Conservation (phyloP, 495 filamentous ascomycete genomes). For the Penicillium steckii region DNA sequence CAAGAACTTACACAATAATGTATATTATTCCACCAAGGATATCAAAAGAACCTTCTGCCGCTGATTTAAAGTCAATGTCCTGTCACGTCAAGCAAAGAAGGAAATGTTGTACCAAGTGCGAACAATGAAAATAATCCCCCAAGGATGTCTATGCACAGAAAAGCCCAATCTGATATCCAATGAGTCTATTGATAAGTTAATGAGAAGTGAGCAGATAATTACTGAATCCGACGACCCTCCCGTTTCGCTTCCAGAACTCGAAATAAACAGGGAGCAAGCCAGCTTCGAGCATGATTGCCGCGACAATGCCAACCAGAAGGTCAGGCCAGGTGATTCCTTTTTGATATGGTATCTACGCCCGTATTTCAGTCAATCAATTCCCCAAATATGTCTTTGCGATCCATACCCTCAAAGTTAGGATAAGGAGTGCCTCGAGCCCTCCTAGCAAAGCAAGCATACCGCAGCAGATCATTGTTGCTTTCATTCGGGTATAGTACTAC, state of each 20-base stretch:
- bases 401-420: neutral
- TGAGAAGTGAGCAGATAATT: neutral
- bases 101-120: neutral
- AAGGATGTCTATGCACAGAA: neutral
- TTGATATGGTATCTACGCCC: neutral
- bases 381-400: neutral
- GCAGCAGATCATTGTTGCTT: neutral
- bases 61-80: neutral
- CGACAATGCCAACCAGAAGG: neutral
- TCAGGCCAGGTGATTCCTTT: neutral
- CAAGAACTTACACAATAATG: neutral
- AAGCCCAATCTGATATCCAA: neutral
- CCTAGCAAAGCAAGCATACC: neutral
- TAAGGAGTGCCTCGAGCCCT: neutral
- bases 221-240: neutral
- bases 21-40: neutral
- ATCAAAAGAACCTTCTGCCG: neutral
- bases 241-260: neutral
- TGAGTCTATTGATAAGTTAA: neutral
- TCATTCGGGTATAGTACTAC: neutral
- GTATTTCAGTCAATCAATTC: neutral
- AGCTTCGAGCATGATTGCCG: neutral
- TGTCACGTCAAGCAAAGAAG: neutral
- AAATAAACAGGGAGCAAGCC: neutral
- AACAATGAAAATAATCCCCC: neutral